Percentiles rank a stretch among this genome's conserved stretches.
These are phyloP conservation scores for Scheffersomyces segobiensis DNA, from an alignment of 1,139 yeast species.

Conservation along the genomic window DNA sequence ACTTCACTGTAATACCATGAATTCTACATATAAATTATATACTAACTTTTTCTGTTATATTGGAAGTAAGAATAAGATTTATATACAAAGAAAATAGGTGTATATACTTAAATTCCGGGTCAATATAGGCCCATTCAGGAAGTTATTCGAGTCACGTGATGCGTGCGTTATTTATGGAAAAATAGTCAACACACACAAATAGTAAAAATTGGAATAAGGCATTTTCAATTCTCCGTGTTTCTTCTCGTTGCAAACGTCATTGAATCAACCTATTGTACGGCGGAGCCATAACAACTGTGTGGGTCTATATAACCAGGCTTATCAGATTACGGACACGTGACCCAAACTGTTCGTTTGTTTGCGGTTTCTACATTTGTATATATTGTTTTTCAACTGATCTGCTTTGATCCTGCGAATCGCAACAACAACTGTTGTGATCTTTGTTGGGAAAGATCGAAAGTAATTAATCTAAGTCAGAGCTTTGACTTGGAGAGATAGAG, in stretches of 20 bases:
- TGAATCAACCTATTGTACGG: not conserved
- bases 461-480: not conserved
- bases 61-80: no score
- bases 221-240: not conserved
- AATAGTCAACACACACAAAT: constrained; percentile 7
- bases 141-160: not conserved
- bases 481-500: not conserved
- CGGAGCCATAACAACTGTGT: not conserved
- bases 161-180: constrained; percentile 1
- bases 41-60: no score
- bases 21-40: no score
- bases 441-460: not conserved
- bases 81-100: no score
- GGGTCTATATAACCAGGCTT: not conserved
- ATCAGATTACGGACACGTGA: not conserved
- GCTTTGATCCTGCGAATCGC: not conserved
- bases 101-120: no score
- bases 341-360: not conserved
- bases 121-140: no score
- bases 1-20: no score
- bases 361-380: not conserved
- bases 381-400: not conserved
- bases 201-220: not conserved
- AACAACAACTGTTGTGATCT: not conserved
- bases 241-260: not conserved